Conservation (phyloP, 2,329 filamentous ascomycete species). For the Fonsecaea nubica region DNA sequence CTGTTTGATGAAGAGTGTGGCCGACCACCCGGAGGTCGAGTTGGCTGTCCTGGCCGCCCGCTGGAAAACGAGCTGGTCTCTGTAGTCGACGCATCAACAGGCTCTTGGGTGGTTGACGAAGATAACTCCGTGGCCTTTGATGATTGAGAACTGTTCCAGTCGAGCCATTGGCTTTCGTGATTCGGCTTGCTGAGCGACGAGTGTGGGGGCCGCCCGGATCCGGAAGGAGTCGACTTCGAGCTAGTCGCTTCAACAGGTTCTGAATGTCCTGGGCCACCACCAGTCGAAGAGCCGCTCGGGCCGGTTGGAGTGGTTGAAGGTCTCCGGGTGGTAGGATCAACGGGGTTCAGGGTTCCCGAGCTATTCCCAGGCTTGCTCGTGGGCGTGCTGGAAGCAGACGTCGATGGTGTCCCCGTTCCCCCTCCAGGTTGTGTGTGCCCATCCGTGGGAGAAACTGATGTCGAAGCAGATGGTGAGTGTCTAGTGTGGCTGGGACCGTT, state of each 20-base stretch:
- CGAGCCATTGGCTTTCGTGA: slow-evolving; percentile 3
- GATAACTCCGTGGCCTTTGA: neutral
- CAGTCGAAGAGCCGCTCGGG: neutral
- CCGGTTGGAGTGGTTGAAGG: neutral
- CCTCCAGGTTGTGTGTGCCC: neutral
- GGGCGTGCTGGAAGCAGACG: slow-evolving; percentile 2
- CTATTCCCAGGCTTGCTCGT: neutral
- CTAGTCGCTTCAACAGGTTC: neutral
- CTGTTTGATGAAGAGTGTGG: neutral
- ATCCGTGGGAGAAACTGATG: slow-evolving; percentile 2
- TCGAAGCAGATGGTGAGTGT: slow-evolving; percentile 5
- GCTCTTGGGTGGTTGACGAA: neutral
- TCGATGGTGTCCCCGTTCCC: slow-evolving; percentile 5
- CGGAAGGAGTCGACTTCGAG: neutral
- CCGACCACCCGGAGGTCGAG: neutral
- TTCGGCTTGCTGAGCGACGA: neutral
- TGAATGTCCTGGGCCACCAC: neutral
- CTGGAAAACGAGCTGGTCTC: neutral
- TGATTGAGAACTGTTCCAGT: neutral
- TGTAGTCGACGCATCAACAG: neutral
- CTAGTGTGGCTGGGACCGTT: neutral
- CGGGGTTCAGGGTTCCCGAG: neutral
- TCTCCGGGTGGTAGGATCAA: slow-evolving; percentile 1
- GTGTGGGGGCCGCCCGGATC: no score
- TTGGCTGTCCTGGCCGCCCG: neutral